Evolutionary conservation across 2,329 filamentous ascomycete genomes (phyloP).

Genomic region (Xylaria sp.): DNA sequence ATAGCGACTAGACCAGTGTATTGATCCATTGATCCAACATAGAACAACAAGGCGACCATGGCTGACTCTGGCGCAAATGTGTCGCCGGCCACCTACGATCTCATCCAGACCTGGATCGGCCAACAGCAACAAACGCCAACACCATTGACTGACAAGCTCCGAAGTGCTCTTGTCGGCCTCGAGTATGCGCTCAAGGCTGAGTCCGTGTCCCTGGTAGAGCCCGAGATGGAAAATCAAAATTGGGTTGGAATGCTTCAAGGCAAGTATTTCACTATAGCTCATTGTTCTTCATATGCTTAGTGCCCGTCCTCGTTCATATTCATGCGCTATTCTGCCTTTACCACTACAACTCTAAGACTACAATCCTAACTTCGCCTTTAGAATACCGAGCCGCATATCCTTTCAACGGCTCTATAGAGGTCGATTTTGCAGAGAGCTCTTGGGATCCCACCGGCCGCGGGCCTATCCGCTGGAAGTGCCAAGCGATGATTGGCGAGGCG

Average conservation of each 20-base stretch:
- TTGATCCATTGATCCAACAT: neutral
- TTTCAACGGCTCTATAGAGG: neutral
- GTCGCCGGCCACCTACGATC: constrained; percentile 39
- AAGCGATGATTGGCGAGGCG: constrained; percentile 45
- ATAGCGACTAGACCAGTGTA: neutral
- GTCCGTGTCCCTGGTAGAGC: constrained; percentile 37
- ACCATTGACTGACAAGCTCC: constrained; percentile 54
- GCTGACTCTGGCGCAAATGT: constrained; percentile 18
- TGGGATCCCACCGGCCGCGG: constrained; percentile 24
- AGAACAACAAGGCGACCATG: constrained; percentile 14
- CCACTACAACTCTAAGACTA: constrained; percentile 2
- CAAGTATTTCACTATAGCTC: constrained; percentile 39
- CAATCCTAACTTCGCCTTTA: constrained; percentile 44
- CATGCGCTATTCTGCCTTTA: constrained; percentile 26
- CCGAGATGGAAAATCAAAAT: constrained; percentile 49
- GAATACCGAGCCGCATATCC: constrained; percentile 49
- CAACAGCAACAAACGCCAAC: constrained; percentile 54
- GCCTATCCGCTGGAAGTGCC: constrained; percentile 43
- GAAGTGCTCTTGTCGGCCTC: constrained; percentile 56
- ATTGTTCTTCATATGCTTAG: neutral
- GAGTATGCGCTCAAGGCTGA: constrained; percentile 43
- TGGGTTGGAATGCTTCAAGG: constrained; percentile 56
- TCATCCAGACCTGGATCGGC: constrained; percentile 44
- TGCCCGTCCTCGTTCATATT: too few species aligned
- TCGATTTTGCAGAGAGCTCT: constrained; percentile 41